Evolutionary conservation across 805 yeast genomes (phyloP), one percentile per base, ranked within the genome.

Genomic region (Yamadazyma takamatsuzukensis): DNA sequence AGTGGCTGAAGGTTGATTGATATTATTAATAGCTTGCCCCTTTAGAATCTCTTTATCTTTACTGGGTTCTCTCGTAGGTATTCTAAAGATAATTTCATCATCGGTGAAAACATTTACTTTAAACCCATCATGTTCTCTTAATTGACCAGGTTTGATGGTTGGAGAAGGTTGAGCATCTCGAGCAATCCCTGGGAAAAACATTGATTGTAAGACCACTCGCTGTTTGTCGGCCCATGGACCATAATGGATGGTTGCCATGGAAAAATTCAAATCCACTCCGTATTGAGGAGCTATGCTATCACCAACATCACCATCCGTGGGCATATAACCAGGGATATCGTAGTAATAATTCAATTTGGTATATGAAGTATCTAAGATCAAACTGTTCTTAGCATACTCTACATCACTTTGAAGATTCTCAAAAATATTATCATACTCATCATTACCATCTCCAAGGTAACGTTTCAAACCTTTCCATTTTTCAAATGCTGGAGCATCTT

Each of bases 211-310:
- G 2, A 78, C 72, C 2, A 67, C 68, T 12, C 95, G 55, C 54
- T 93, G 95, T 22, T 90, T 76, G 38, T 93, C 95, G 0, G 96
- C 84, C 96, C 97, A 90, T 0, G 98, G 95, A 0, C 98, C 98
- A 51, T 86, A 89, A 44, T 81, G 81, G 1, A 87, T 59, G 0
- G 84, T 78, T 0, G 87, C 78, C 34, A 74, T 71, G 2, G 72
- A 66, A 2, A 86, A 42, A 10, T 65, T 66, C 6, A 89, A 32
- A 32, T 81, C 81, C 6, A 81, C 45, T 0, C 89, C 89, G 50
- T 52, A 58, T 26, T 56, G 57, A 0, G 71, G 71, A 15, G 33
- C 15, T n/a, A 16, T 3, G 10, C 23, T 27, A 6, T 39, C 21
- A 8, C 14, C 8, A 24, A 27, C 26, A 25, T 39, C 15, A 23